These are phyloP conservation scores for Boletus sp. DNA, from an alignment of 1,284 basidiomycete species.

Conservation along the genomic window DNA sequence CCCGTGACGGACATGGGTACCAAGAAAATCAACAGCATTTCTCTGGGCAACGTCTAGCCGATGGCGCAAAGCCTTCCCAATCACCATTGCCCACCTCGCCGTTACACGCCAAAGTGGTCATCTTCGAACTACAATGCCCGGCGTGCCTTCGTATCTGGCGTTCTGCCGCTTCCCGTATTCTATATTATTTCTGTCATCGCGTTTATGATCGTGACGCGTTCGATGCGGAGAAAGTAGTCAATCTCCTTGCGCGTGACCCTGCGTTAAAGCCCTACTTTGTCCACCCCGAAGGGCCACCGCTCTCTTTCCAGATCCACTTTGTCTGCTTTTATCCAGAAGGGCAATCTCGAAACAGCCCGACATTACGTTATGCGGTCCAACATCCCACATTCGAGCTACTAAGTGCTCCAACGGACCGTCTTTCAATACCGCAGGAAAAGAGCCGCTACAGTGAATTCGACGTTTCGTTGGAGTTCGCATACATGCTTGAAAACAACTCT, in stretches of 20 bases:
- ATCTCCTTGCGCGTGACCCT: neutral
- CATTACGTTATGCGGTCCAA: neutral
- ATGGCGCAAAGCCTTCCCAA: no score
- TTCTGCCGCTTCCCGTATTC: neutral
- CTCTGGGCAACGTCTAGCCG: no score
- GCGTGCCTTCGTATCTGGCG: conserved; percentile 2
- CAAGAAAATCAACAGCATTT: no score
- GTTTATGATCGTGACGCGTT: no score
- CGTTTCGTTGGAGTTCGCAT: no score
- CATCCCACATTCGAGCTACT: no score
- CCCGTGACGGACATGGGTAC: no score
- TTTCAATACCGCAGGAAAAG: no score
- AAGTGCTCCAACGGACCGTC: no score
- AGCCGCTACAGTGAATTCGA: no score
- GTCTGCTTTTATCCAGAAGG: neutral
- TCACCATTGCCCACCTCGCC: neutral
- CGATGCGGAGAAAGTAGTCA: neutral
- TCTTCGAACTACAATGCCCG: conserved; percentile 9
- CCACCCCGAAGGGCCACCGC: neutral
- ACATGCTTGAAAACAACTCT: no score
- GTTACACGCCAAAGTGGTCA: neutral
- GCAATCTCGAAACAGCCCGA: neutral
- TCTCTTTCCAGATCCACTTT: neutral
- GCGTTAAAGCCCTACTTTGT: neutral
- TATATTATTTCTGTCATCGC: no score